These are phyloP conservation scores for Iris pallida DNA, from an alignment of 116 monocot species.

Conservation along the genomic window DNA sequence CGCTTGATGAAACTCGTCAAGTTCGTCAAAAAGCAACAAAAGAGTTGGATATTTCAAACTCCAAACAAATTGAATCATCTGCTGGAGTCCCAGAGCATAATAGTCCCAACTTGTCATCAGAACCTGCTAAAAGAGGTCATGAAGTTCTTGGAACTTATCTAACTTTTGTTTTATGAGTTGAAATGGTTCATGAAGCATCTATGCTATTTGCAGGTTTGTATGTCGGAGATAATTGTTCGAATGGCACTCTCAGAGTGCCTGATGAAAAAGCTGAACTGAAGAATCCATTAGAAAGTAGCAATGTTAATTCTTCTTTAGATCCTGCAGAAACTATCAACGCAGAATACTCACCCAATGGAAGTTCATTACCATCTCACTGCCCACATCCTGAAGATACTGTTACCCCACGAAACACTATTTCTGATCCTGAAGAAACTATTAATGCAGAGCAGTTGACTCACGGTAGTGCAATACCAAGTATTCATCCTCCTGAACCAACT, in stretches of 20 bases:
- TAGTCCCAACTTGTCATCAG: not conserved
- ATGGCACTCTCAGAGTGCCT: slow-evolving; percentile 1
- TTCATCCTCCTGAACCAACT: slow-evolving; percentile 2
- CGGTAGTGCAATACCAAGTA: not conserved
- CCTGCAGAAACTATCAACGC: not conserved
- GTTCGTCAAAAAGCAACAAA: not conserved
- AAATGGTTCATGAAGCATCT: not conserved
- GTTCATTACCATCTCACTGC: not conserved
- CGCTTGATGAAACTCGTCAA: slow-evolving; percentile 8
- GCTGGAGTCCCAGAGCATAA: not conserved
- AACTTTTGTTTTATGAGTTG: not conserved
- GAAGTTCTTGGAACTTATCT: not conserved
- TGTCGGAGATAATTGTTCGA: not conserved
- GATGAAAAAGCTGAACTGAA: slow-evolving; percentile 5
- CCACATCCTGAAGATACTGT: not conserved
- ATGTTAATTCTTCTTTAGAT: not conserved
- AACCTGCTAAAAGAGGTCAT: slow-evolving; percentile 14
- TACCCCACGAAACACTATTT: not conserved
- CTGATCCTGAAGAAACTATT: slow-evolving; percentile 1
- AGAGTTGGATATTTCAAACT: not conserved
- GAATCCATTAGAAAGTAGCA: not conserved
- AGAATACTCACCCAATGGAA: not conserved
- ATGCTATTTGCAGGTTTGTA: not conserved
- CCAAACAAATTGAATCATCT: slow-evolving; percentile 2
- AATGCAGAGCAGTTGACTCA: not conserved